phyloP scores from a whole-genome alignment of 768 basidiomycete species.

The Exidia glandulosa region DNA sequence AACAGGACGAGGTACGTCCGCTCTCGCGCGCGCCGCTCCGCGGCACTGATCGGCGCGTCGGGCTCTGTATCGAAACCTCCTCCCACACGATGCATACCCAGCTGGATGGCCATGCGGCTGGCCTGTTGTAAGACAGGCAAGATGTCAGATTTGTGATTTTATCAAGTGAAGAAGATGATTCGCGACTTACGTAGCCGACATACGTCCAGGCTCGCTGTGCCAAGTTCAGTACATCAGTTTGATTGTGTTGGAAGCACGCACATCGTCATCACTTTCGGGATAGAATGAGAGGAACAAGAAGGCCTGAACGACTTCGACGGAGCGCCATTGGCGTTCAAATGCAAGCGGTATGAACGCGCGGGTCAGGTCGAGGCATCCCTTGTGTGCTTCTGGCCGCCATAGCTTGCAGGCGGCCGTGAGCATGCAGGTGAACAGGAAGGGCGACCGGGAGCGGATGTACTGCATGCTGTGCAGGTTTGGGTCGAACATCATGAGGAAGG shows the following conservation, averaged over 20 bases:
- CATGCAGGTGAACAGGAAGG: constrained; percentile 76
- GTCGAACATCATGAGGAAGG: constrained; percentile 84
- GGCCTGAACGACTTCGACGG: constrained; percentile 81
- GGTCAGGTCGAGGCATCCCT: constrained; percentile 58
- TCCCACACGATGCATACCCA: constrained; percentile 52
- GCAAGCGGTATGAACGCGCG: constrained; percentile 66
- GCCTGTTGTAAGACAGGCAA: constrained; percentile 35
- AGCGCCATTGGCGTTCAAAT: constrained; percentile 67
- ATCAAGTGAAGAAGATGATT: not conserved
- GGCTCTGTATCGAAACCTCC: not conserved
- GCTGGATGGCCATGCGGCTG: constrained; percentile 79
- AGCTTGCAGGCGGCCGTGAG: constrained; percentile 82
- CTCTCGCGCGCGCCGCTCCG: constrained; percentile 73
- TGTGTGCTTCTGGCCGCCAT: constrained; percentile 58
- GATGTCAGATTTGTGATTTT: not conserved
- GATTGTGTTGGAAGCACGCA: constrained; percentile 19
- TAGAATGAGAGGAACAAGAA: constrained; percentile 85
- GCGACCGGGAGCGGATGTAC: constrained; percentile 71
- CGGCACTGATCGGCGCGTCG: not conserved
- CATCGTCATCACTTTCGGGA: constrained; percentile 79
- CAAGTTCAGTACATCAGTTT: not conserved
- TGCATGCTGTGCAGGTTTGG: constrained; percentile 69
- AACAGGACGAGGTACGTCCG: constrained; percentile 79
- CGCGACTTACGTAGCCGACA: constrained; percentile 61
- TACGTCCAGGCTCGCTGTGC: constrained; percentile 73